Percentiles rank a stretch among this genome's conserved stretches.
Conservation (phyloP, 495 filamentous ascomycete species). For the Lasiosphaeris hirsuta region DNA sequence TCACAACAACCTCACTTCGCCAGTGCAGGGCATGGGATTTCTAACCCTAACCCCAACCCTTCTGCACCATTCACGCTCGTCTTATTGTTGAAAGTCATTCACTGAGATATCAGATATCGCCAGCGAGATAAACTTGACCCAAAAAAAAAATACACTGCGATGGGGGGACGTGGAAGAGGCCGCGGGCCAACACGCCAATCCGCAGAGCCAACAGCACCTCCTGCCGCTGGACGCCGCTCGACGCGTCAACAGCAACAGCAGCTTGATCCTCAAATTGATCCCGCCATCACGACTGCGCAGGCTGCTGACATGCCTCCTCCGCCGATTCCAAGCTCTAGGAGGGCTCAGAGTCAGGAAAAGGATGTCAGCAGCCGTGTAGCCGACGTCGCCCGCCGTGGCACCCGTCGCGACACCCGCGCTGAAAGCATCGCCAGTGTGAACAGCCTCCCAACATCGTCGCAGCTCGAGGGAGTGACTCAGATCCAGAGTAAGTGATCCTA, state of each 20-base stretch:
- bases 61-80: slow-evolving; percentile 6
- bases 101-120: background rate
- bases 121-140: background rate
- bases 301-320: slow-evolving; percentile 25
- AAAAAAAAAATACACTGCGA: background rate
- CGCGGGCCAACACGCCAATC: slow-evolving; percentile 18
- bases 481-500: slow-evolving; percentile 12
- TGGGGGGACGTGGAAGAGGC: slow-evolving; percentile 25
- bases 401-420: slow-evolving; percentile 12
- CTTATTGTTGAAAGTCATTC: background rate
- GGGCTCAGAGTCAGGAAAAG: slow-evolving; percentile 8
- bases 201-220: slow-evolving; percentile 7
- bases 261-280: slow-evolving; percentile 23
- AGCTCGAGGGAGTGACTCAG: background rate
- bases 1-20: slow-evolving; percentile 25
- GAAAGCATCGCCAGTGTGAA: slow-evolving; percentile 21
- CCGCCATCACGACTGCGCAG: slow-evolving; percentile 21
- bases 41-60: slow-evolving; percentile 39
- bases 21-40: background rate
- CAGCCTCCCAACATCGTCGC: slow-evolving; percentile 9
- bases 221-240: slow-evolving; percentile 21
- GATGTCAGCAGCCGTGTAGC: background rate
- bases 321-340: slow-evolving; percentile 18
- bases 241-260: slow-evolving; percentile 24
- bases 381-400: slow-evolving; percentile 16